Base-by-base conservation (phyloP, 1,284 basidiomycete species). In the Crocinoboletus sp. region DNA sequence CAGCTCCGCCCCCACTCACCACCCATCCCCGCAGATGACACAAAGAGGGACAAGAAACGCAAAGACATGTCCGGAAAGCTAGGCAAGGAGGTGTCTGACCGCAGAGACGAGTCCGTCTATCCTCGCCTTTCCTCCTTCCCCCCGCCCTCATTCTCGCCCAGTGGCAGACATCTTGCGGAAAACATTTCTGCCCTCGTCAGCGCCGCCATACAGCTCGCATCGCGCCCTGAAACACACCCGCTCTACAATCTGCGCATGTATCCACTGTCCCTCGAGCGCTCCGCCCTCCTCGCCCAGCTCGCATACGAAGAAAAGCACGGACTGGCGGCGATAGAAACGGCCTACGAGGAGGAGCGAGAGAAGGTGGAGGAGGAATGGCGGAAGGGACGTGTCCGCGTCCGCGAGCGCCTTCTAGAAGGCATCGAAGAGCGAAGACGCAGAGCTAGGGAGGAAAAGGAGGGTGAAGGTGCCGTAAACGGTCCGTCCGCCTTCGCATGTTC, bases 361-460 rank as follows among this genome's bases (percentile, higher is more conserved):
- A 70, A 77, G 32, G 83, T 89, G 4, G 87, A 89, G 55, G 84
- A 87, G 8, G 87, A 89, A 58, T 89, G 82, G 80, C 74, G 71
- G 51, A 74, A 76, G 42, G 87, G 86, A 3, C 69, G 80, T 34
- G 83, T 84, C 23, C 68, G 80, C 22, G 80, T 90, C 13, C 69
- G 82, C 16, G 84, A 88, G 57, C 70, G 86, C 16, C 67, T 90
- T 38, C 63, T 89, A n/a, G 87, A 89, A 57, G 84, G 87, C 15
- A 84, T 89, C 52, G 87, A 89, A 61, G 87, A 90, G 56, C 71
- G 86, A 22, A 67, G 86, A 45, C 70, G 80, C 50, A 68, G 82
- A 45, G 87, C 87, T 20, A 70, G 87, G 46, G 87, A 90, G 51
- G 85, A 89, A 68, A 89, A 89, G 57, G 85, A 89, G 49, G 83